Evolutionary conservation across 768 basidiomycete genomes (phyloP).

Genomic region (Pisolithus microcarpus): DNA sequence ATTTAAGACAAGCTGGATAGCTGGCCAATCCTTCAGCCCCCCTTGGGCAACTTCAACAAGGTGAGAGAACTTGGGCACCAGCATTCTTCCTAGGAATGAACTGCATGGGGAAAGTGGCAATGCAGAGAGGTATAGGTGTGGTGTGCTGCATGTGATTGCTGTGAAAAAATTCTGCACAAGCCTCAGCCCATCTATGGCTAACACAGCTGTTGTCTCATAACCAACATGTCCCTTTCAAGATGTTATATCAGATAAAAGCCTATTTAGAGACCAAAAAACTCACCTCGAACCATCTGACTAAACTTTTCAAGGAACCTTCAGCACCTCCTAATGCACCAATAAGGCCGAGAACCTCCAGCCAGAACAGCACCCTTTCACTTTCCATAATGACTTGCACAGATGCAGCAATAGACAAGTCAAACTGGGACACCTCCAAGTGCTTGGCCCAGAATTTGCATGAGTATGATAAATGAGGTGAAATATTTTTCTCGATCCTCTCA

Average conservation of each 20-base stretch:
- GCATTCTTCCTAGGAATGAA: no score
- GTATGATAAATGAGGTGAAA: constrained; percentile 5
- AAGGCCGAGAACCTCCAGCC: constrained; percentile 2
- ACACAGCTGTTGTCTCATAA: no score
- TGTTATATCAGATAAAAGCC: background rate
- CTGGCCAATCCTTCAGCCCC: no score
- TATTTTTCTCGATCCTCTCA: background rate
- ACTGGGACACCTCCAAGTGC: constrained; percentile 1
- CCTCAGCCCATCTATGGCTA: constrained; percentile 2
- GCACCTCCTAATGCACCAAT: background rate
- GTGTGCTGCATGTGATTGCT: no score
- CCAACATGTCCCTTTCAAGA: background rate
- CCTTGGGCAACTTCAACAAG: no score
- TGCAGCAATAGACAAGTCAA: background rate
- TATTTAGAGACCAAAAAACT: background rate
- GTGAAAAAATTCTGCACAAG: constrained; percentile 4
- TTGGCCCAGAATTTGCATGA: constrained; percentile 8
- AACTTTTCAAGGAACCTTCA: background rate
- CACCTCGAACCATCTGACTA: background rate
- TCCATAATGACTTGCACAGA: background rate
- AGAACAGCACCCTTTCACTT: constrained; percentile 5
- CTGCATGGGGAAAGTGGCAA: no score
- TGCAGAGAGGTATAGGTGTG: no score
- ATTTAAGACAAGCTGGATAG: no score
- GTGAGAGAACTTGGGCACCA: no score